A percentile compares a stretch with the other conserved stretches of the same genome.
Conservation (phyloP, 371 early-diverging fungal genomes). For the Apophysomyces sp. region DNA sequence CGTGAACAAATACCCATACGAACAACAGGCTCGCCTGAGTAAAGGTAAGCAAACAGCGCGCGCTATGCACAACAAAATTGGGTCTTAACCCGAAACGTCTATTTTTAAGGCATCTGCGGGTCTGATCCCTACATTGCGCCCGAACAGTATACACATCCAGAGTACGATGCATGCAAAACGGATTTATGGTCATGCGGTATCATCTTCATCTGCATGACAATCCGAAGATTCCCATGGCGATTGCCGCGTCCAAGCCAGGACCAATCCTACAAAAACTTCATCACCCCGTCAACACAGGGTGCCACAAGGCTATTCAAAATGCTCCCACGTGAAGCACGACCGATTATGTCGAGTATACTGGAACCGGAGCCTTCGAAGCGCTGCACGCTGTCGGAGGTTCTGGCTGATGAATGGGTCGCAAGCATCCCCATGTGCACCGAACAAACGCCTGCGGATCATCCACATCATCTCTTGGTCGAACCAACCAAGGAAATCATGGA, state of each 20-base stretch:
- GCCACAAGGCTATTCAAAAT: slow-evolving; percentile 44
- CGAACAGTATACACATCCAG: slow-evolving; percentile 50
- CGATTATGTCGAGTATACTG: slow-evolving; percentile 43
- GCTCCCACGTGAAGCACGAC: slow-evolving; percentile 43
- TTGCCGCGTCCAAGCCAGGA: slow-evolving; percentile 44
- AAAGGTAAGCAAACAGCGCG: slow-evolving; percentile 6
- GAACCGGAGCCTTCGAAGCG: slow-evolving; percentile 52
- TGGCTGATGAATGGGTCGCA: slow-evolving; percentile 55
- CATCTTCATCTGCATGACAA: slow-evolving; percentile 65
- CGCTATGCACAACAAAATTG: not conserved
- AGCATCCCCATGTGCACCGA: slow-evolving; percentile 48
- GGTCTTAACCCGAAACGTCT: not conserved
- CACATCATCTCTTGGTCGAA: slow-evolving; percentile 39
- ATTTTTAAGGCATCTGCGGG: slow-evolving; percentile 24
- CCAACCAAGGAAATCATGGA: slow-evolving; percentile 25
- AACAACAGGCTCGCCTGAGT: slow-evolving; percentile 15
- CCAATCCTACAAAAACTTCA: slow-evolving; percentile 44
- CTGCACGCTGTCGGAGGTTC: slow-evolving; percentile 39
- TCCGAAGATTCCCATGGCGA: slow-evolving; percentile 71
- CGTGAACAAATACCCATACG: slow-evolving; percentile 71
- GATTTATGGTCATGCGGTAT: slow-evolving; percentile 62
- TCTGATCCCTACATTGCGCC: slow-evolving; percentile 62
- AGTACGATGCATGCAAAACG: slow-evolving; percentile 47
- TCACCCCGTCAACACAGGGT: slow-evolving; percentile 27
- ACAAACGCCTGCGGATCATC: slow-evolving; percentile 27